Evolutionary conservation across 495 filamentous ascomycete species (phyloP).

Genomic region (Cudoniella acicularis): DNA sequence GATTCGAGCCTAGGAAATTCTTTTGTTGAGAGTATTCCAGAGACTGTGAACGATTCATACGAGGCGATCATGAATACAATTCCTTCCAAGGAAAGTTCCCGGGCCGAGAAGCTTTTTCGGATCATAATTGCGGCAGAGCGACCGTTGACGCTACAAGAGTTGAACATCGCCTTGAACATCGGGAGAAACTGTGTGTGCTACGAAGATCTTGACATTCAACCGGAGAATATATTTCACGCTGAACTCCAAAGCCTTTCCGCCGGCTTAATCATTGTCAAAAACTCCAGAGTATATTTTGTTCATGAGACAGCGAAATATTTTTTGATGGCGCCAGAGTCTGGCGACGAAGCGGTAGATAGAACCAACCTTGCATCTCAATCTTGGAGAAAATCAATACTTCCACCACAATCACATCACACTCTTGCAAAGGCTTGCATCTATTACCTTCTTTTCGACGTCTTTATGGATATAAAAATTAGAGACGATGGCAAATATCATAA

Average conservation of each 20-base stretch:
- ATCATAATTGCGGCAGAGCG: constrained; percentile 36
- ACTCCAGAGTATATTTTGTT: not conserved
- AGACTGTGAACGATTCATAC: constrained; percentile 36
- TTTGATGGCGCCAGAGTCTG: no score
- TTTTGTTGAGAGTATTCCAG: constrained; percentile 21
- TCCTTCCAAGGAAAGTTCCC: constrained; percentile 10
- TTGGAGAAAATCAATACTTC: not conserved
- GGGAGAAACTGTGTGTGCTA: not conserved
- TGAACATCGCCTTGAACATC: constrained; percentile 35
- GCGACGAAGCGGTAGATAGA: no score
- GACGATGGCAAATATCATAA: no score
- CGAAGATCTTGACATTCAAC: not conserved
- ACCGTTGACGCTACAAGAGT: constrained; percentile 38
- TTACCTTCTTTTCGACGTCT: not conserved
- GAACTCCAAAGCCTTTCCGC: not conserved
- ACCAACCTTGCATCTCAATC: not conserved
- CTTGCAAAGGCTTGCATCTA: not conserved
- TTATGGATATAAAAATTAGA: no score
- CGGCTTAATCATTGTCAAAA: not conserved
- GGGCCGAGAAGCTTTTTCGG: constrained; percentile 33
- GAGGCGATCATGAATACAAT: constrained; percentile 32
- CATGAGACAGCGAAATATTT: not conserved
- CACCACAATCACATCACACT: not conserved
- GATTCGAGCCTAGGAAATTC: not conserved
- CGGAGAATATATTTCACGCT: not conserved